Base-by-base conservation (phyloP, 129 eudicot genomes). In the Centaurea solstitialis region DNA sequence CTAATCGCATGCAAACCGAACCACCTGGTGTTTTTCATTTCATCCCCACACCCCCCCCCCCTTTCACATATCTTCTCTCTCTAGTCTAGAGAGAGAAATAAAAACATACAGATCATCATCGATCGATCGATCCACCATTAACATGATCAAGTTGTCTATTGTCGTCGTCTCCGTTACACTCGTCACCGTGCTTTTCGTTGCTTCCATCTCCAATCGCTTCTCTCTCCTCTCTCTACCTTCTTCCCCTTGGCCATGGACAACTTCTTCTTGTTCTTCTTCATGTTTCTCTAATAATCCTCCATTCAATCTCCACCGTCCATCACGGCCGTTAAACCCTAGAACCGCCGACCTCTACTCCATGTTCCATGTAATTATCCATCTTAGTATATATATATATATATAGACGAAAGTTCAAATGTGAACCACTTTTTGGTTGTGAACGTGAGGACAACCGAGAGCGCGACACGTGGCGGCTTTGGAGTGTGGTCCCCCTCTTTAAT, bases 281-380 rank as follows among this genome's bases (percentile, higher is more conserved):
- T 24, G 23, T 9, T 65, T 71, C 37, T 66, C 66, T 26, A 26
- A 26, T 45, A 38, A 78, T 20, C 57, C 61, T 21, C 24, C 78
- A 20, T 6, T 65, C 28, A 18, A 70, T 17, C 73, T 33, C 78
- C 35, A 62, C 61, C 50, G 70, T 77, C 68, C 70, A 20, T 45
- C 79, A 12, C 74, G 57, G 6, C 17, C 12, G 7, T 73, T 73
- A 57, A 86, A 87, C 85, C 84, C 90, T 74, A 74, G 75, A 22
- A 88, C 81, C 35, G 87, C 81, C 35, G 87, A 86, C 47, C 79
- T 89, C 22, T 92, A 89, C 87, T 87, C 92, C 28, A 80, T 80
- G 50, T 92, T 87, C 86, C 65, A 61, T 7, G 97, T 92, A 87
- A 71, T 26, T 20, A 61, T 78, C 69, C 18, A 67, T 22, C 72